Percentiles rank a stretch among this genome's conserved stretches.
Conservation (phyloP, 164 flowering plant species). For the Macadamia integrifolia region DNA sequence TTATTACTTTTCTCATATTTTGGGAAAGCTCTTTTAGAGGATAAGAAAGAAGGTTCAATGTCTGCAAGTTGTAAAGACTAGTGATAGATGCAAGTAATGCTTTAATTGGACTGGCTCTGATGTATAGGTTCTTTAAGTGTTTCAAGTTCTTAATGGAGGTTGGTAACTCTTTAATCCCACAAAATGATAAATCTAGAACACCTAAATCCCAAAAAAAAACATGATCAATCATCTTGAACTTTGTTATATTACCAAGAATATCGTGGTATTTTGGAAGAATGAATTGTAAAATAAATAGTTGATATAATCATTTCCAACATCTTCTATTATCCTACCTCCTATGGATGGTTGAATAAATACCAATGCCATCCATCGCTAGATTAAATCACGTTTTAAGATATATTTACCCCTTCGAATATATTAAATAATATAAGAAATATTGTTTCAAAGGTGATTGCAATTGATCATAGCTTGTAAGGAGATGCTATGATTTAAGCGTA, state of each 20-base stretch:
- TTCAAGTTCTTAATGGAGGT: not conserved
- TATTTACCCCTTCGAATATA: not conserved
- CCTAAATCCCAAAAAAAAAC: too few relatives aligned
- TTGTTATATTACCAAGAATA: not conserved
- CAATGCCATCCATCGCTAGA: not conserved
- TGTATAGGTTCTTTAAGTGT: not conserved
- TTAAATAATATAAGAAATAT: too few relatives aligned
- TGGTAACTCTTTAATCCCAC: not conserved
- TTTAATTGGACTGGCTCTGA: not conserved
- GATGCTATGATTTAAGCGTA: too few relatives aligned
- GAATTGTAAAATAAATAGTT: not conserved
- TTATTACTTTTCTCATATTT: not conserved
- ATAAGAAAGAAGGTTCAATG: not conserved
- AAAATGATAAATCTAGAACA: too few relatives aligned
- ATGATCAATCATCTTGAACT: too few relatives aligned
- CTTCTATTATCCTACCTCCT: not conserved
- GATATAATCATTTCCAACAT: not conserved
- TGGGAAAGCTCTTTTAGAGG: not conserved
- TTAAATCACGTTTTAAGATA: not conserved
- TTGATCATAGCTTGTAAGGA: too few relatives aligned
- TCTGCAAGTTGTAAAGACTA: not conserved
- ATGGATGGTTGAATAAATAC: not conserved
- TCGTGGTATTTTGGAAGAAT: not conserved
- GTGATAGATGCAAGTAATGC: not conserved
- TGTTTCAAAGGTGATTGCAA: too few relatives aligned